phyloP scores from a whole-genome alignment of 1,139 yeast species.

The Diutina mesorugosa region DNA sequence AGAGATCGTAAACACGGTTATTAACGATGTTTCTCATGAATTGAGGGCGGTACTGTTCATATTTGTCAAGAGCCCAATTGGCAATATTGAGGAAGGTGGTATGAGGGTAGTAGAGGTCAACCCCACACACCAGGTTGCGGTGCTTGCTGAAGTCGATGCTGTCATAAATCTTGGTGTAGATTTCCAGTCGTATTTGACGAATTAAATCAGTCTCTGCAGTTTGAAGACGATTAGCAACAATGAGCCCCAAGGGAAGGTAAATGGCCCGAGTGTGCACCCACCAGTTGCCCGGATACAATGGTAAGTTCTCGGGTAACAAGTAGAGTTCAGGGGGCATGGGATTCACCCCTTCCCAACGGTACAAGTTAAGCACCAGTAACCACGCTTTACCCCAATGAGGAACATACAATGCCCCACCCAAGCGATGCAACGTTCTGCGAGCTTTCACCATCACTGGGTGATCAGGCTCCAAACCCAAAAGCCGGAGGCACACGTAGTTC shows the following conservation, averaged over 20 bases:
- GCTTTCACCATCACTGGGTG: slow-evolving; percentile 81
- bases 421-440: slow-evolving; percentile 46
- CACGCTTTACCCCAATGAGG: slow-evolving; percentile 99
- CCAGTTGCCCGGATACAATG: slow-evolving; percentile 94
- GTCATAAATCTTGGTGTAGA: slow-evolving; percentile 53
- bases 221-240: slow-evolving; percentile 43
- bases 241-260: slow-evolving; percentile 76
- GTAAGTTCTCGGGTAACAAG: slow-evolving; percentile 69
- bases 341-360: slow-evolving; percentile 93
- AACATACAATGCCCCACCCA: slow-evolving; percentile 82
- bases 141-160: slow-evolving; percentile 54
- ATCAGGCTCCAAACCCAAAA: slow-evolving; percentile 59
- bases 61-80: slow-evolving; percentile 46
- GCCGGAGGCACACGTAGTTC: slow-evolving; percentile 67
- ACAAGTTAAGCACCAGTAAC: slow-evolving; percentile 67
- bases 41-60: slow-evolving; percentile 65
- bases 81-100: slow-evolving; percentile 51
- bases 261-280: slow-evolving; percentile 98
- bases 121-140: slow-evolving; percentile 80
- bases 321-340: slow-evolving; percentile 97
- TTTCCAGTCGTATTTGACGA: slow-evolving; percentile 56
- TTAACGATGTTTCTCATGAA: slow-evolving; percentile 52
- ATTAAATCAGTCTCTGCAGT: slow-evolving; percentile 58
- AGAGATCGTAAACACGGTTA: slow-evolving; percentile 43
- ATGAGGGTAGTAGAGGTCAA: slow-evolving; percentile 91